Evolutionary conservation across 345 rosid species (phyloP).

Genomic region (Alliaria petiolata): DNA sequence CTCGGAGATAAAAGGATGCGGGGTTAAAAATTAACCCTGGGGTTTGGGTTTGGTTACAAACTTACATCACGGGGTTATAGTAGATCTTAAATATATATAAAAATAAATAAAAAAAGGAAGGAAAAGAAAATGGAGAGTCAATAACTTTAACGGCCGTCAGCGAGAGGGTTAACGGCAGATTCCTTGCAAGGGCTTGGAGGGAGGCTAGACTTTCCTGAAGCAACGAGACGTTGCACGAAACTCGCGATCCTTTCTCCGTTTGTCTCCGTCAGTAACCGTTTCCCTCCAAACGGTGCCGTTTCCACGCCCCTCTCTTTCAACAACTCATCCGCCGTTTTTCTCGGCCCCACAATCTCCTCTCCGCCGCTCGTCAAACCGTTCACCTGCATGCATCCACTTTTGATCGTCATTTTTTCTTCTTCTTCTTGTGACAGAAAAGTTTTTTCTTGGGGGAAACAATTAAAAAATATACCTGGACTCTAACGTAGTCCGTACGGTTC

Average conservation of each 20-base stretch:
- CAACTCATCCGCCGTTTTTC: slow-evolving; percentile 44
- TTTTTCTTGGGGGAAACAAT: no score
- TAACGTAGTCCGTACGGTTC: slow-evolving; percentile 90
- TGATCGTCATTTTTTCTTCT: not conserved
- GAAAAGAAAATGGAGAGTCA: no score
- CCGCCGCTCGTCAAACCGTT: slow-evolving; percentile 49
- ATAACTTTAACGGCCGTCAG: slow-evolving; percentile 54
- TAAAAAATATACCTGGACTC: slow-evolving; percentile 64
- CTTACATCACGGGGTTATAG: slow-evolving; percentile 16
- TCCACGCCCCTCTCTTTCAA: slow-evolving; percentile 76
- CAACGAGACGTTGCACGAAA: slow-evolving; percentile 81
- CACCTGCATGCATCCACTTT: slow-evolving; percentile 40
- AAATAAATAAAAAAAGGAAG: no score
- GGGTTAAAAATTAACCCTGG: slow-evolving; percentile 16
- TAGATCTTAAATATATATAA: not conserved
- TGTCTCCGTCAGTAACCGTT: slow-evolving; percentile 78
- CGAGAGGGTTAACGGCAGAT: slow-evolving; percentile 57
- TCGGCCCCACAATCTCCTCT: slow-evolving; percentile 31
- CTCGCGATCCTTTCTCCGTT: slow-evolving; percentile 74
- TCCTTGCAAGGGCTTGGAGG: slow-evolving; percentile 90
- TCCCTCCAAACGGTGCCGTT: slow-evolving; percentile 88
- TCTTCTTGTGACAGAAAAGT: no score
- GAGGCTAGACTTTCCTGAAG: slow-evolving; percentile 65
- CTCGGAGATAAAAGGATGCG: slow-evolving; percentile 1
- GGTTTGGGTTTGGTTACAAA: slow-evolving; percentile 24